These are phyloP conservation scores for Massospora cicadina DNA, from an alignment of 371 early-diverging fungal genomes.

Conservation along the genomic window DNA sequence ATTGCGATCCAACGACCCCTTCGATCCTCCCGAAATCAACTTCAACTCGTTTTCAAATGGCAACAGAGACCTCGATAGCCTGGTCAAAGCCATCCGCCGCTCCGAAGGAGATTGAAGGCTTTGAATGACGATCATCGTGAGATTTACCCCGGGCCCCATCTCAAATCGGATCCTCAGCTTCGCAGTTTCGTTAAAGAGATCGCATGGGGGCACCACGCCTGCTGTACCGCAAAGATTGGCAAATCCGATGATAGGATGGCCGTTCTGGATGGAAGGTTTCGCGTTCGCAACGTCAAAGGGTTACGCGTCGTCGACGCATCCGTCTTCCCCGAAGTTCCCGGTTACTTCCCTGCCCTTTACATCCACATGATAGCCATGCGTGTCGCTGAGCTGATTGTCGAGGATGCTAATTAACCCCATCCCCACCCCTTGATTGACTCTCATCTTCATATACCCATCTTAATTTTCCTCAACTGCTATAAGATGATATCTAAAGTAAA, in stretches of 20 bases:
- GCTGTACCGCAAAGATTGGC: slow-evolving; percentile 20
- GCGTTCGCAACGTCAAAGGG: slow-evolving; percentile 20
- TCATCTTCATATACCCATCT: no score
- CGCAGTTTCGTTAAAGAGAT: slow-evolving; percentile 8
- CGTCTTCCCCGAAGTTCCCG: slow-evolving; percentile 21
- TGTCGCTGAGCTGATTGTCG: slow-evolving; percentile 13
- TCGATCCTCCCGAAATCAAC: slow-evolving; percentile 9
- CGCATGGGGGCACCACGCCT: slow-evolving; percentile 15
- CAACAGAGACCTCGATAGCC: not conserved
- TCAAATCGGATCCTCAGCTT: slow-evolving; percentile 2
- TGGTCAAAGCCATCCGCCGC: not conserved
- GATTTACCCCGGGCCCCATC: not conserved
- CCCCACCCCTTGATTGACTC: no score
- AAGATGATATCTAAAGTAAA: no score
- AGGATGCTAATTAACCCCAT: not conserved
- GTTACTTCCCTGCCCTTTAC: slow-evolving; percentile 11
- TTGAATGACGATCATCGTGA: not conserved
- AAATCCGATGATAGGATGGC: slow-evolving; percentile 15
- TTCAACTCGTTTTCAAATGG: slow-evolving; percentile 3
- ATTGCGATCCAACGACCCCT: not conserved
- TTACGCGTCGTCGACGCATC: slow-evolving; percentile 29
- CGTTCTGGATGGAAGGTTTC: slow-evolving; percentile 22
- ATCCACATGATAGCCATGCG: slow-evolving; percentile 17
- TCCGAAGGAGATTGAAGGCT: not conserved
- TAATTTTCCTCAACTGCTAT: no score